Base-by-base conservation (phyloP, 176 grass and related monocot genomes). In the Puccinellia tenuiflora region DNA sequence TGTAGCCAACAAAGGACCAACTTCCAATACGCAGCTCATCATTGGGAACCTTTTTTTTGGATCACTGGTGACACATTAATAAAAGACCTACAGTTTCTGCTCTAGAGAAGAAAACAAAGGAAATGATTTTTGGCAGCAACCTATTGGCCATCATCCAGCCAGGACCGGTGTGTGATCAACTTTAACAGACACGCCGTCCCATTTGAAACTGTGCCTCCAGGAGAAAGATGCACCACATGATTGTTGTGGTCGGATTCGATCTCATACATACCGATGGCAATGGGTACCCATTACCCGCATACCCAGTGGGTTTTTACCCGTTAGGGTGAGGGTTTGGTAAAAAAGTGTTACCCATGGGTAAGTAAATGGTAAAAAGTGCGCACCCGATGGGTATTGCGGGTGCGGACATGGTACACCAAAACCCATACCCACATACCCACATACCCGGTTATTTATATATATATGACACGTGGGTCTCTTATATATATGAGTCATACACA, bases 151-250 rank as follows among this genome's bases (percentile, higher is more conserved):
- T 47, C 76, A 75, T 31, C 24, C 4, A 3, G 48, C 38, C 50
- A 2, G 39, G 38, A 70, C 38, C n/a, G 39, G 3, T 73, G 42
- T 73, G 7, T 68, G 68, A 84, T 56, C 57, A 50, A 26, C 78
- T 89, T 82, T 71, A 71, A 50, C 78, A 75, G 61, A 89, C 87
- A 89, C 38, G 31, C 13, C 1, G 3, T 3, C 31, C 31, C 83
- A 77, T 85, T 47, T 77, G 82, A 81, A 85, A 52, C 60, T 63
- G 83, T 78, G 83, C 83, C 65, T 12, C 30, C 1, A 9, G 37
- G 45, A 61, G 39, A 78, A 50, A 7, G 34, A 69, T 12, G 38
- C 9, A 75, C 68, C 69, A 57, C 66, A 73, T 57, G 75, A 80
- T 79, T 66, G 65, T 28, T 79, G 26, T 38, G 66, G 46, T 80